Conservation (phyloP, 352 stramenopile genomes). For the Blastocystis sp. region DNA sequence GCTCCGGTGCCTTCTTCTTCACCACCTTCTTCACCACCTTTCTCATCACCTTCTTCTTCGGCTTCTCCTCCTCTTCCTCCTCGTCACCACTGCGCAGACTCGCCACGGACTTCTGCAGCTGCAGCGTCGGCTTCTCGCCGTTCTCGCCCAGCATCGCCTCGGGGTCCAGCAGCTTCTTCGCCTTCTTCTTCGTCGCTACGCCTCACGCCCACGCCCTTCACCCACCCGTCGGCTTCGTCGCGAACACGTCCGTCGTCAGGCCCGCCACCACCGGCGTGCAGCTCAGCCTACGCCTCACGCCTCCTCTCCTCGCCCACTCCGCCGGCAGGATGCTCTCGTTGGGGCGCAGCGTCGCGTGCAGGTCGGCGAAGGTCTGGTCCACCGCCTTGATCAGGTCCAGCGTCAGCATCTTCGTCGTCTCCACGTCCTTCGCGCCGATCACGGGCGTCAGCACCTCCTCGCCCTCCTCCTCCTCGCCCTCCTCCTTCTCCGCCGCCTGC, state of each 20-base stretch:
- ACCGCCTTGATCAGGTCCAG: conserved; percentile 60
- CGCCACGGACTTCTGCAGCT: conserved; percentile 52
- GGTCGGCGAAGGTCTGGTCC: conserved; percentile 17
- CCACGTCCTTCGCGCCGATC: neutral
- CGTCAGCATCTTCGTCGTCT: conserved; percentile 52
- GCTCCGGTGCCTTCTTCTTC: conserved; percentile 38
- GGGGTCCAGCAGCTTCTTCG: conserved; percentile 41
- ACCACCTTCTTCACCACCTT: conserved; percentile 41
- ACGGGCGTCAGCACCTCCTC: conserved; percentile 13
- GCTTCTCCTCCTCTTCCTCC: conserved; percentile 49
- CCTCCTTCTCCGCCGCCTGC: neutral
- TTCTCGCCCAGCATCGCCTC: conserved; percentile 54
- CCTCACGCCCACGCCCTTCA: neutral
- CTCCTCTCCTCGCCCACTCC: neutral
- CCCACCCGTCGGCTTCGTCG: neutral
- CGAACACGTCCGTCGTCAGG: conserved; percentile 49
- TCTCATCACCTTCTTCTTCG: conserved; percentile 64
- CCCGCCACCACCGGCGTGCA: neutral
- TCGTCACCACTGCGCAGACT: neutral
- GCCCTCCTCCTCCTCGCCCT: neutral
- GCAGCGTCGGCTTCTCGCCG: neutral
- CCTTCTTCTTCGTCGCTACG: neutral
- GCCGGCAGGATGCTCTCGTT: conserved; percentile 11
- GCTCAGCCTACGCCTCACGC: neutral
- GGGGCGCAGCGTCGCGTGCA: conserved; percentile 33